Evolutionary conservation across 495 filamentous ascomycete species (phyloP).

Genomic region (Talaromyces stipitatus): DNA sequence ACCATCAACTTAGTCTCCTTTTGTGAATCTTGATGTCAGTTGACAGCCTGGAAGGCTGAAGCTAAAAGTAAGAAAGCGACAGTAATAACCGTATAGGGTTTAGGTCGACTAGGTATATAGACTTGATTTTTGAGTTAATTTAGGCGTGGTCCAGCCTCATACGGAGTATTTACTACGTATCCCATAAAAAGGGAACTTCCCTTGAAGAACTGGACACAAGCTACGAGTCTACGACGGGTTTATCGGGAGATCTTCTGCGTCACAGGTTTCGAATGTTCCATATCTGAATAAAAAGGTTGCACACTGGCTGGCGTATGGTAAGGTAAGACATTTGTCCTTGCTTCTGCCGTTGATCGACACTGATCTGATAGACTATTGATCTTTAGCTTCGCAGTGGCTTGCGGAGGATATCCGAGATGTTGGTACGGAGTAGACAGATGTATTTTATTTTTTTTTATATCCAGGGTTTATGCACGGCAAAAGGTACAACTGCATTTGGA

Average conservation of each 20-base stretch:
- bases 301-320: not conserved
- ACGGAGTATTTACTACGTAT: not conserved
- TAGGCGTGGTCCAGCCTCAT: not conserved
- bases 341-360: slow-evolving; percentile 3
- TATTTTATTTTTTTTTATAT: not conserved
- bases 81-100: not conserved
- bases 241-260: not conserved
- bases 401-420: not conserved
- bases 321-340: not conserved
- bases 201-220: no score
- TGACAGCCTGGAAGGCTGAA: not conserved
- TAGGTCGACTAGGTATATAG: not conserved
- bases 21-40: not conserved
- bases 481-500: not conserved
- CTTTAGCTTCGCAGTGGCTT: not conserved
- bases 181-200: no score
- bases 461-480: not conserved
- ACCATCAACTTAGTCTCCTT: not conserved
- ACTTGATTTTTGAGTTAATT: not conserved
- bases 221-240: no score
- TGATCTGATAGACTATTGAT: slow-evolving; percentile 8
- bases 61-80: not conserved
- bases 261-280: not conserved
- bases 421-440: not conserved
- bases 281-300: not conserved